Evolutionary conservation across 805 yeast genomes (phyloP).

Genomic region (Candida nanaspora): DNA sequence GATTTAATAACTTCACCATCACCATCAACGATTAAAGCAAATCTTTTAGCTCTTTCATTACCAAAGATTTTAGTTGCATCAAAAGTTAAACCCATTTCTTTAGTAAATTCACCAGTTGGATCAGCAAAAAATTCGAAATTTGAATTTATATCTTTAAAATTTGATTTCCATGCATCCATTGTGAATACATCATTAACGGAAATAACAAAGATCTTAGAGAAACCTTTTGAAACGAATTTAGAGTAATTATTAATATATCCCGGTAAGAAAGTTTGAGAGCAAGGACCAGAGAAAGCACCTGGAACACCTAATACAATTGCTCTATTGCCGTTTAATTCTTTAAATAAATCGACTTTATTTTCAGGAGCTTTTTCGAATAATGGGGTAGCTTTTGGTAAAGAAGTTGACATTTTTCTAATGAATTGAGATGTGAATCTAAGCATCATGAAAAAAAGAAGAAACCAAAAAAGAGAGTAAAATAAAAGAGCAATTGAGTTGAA

Average conservation of each 20-base stretch:
- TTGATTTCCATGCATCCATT: slow-evolving; percentile 69
- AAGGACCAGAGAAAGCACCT: slow-evolving; percentile 79
- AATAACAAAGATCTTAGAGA: slow-evolving; percentile 52
- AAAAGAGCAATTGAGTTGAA: background rate
- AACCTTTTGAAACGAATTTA: slow-evolving; percentile 60
- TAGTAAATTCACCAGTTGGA: slow-evolving; percentile 67
- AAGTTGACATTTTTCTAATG: background rate
- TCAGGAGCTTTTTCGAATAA: slow-evolving; percentile 17
- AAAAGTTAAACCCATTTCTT: slow-evolving; percentile 56
- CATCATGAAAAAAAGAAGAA: background rate
- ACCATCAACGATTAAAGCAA: slow-evolving; percentile 59
- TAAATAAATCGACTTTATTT: slow-evolving; percentile 13
- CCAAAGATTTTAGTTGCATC: slow-evolving; percentile 79
- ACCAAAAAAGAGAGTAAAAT: too few relatives aligned
- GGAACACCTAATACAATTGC: slow-evolving; percentile 53
- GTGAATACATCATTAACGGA: slow-evolving; percentile 88
- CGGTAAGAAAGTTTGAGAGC: slow-evolving; percentile 67
- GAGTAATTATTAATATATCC: slow-evolving; percentile 51
- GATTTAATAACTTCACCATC: slow-evolving; percentile 63
- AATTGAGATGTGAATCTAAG: background rate
- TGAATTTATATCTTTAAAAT: slow-evolving; percentile 16
- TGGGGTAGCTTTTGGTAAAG: slow-evolving; percentile 8
- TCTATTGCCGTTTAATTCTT: slow-evolving; percentile 10
- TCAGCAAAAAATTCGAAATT: slow-evolving; percentile 56
- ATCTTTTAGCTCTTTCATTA: slow-evolving; percentile 65